Conservation (phyloP, 2,329 filamentous ascomycete species). For the Lithohypha guttulata region DNA sequence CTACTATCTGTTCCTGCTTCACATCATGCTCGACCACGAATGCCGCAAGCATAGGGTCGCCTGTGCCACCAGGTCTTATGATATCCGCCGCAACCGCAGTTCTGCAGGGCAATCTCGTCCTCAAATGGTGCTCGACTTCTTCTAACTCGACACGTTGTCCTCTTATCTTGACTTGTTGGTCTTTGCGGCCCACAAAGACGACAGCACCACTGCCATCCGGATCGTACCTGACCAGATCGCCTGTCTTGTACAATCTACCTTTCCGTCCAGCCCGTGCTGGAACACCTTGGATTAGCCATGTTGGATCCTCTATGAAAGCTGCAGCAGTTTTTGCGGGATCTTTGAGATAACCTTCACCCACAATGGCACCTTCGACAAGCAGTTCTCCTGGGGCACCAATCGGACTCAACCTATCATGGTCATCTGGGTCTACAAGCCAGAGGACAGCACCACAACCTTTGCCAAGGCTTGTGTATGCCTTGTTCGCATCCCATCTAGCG, state of each 20-base stretch:
- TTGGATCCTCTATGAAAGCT: constrained; percentile 29
- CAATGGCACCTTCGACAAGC: constrained; percentile 37
- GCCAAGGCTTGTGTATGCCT: constrained; percentile 31
- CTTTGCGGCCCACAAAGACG: constrained; percentile 30
- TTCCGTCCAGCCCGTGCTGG: constrained; percentile 21
- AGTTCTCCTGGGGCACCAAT: constrained; percentile 40
- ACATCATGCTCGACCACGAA: constrained; percentile 25
- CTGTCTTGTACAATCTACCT: constrained; percentile 32
- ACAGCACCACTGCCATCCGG: constrained; percentile 29
- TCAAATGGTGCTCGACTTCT: constrained; percentile 31
- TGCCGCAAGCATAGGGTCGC: constrained; percentile 36
- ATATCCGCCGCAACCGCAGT: constrained; percentile 41
- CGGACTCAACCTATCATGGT: constrained; percentile 30
- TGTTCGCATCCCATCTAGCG: constrained; percentile 27
- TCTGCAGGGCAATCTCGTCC: constrained; percentile 28
- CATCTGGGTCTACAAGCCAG: constrained; percentile 33
- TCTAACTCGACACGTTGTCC: constrained; percentile 35
- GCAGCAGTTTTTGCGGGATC: constrained; percentile 28
- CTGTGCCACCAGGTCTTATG: constrained; percentile 34
- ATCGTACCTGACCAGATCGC: constrained; percentile 32
- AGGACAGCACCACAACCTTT: constrained; percentile 27
- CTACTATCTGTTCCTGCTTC: not conserved
- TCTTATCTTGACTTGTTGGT: constrained; percentile 33
- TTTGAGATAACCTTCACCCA: constrained; percentile 38
- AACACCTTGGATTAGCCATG: constrained; percentile 25